These are phyloP conservation scores for Vigna mungo DNA, from an alignment of 306 rosid genomes.

Conservation along the genomic window DNA sequence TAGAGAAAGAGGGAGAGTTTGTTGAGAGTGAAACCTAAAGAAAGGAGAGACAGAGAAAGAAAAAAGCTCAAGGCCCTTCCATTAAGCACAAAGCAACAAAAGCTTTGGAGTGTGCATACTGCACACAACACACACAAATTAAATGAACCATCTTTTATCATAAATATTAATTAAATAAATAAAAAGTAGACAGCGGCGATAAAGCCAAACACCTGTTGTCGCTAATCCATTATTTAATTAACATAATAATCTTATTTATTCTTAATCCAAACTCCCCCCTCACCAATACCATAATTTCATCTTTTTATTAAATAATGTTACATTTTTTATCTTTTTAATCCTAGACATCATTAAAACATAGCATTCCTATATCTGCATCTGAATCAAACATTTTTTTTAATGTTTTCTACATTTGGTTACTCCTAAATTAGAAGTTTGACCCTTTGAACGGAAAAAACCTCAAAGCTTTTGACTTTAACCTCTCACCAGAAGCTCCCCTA, in stretches of 20 bases:
- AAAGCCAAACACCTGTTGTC: conserved; percentile 28
- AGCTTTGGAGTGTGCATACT: conserved; percentile 55
- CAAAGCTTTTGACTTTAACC: not conserved
- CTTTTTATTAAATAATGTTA: too few relatives aligned
- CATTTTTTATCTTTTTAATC: too few relatives aligned
- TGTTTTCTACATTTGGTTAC: not conserved
- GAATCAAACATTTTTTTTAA: not conserved
- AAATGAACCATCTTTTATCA: conserved; percentile 31
- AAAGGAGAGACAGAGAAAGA: conserved; percentile 33
- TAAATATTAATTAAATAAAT: not conserved
- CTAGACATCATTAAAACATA: too few relatives aligned
- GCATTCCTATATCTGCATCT: not conserved
- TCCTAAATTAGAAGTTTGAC: not conserved
- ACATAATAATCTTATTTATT: too few relatives aligned
- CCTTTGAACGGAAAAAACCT: not conserved
- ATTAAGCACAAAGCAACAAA: conserved; percentile 81
- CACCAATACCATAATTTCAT: too few relatives aligned
- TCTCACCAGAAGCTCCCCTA: not conserved
- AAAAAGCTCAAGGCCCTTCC: conserved; percentile 67
- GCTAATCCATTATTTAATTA: not conserved
- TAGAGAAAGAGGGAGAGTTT: not conserved
- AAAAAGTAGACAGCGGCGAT: conserved; percentile 42
- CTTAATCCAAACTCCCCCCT: too few relatives aligned
- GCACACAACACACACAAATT: conserved; percentile 41
- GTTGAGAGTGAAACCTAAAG: conserved; percentile 36